These are phyloP conservation scores for Biancaea sappan DNA, from an alignment of 306 rosid genomes.

Conservation along the genomic window DNA sequence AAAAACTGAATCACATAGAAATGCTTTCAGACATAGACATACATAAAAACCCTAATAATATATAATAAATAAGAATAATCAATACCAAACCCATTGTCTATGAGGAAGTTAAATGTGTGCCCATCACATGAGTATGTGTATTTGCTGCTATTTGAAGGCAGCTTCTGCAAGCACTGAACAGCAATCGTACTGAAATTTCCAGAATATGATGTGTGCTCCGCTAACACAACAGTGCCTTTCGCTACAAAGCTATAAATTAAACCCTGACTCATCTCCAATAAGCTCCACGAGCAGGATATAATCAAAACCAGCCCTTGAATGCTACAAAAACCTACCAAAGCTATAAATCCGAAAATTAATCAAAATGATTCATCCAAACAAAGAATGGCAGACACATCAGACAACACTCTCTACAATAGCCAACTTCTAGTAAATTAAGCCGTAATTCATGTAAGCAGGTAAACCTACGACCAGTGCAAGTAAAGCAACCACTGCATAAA, in stretches of 20 bases:
- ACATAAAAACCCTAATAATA: not conserved
- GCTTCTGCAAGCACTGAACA: conserved; percentile 93
- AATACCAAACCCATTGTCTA: conserved; percentile 84
- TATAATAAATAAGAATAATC: conserved; percentile 17
- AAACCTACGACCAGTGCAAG: conserved; percentile 17
- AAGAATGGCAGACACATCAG: not conserved
- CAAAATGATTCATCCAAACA: not conserved
- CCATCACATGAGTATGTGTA: conserved; percentile 95
- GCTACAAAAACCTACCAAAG: conserved; percentile 34
- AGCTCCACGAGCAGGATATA: conserved; percentile 25
- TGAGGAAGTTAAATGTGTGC: conserved; percentile 88
- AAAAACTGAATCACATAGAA: conserved; percentile 61
- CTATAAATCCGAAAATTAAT: conserved; percentile 16
- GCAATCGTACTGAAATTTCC: conserved; percentile 98
- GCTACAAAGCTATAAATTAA: conserved; percentile 96
- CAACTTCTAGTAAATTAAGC: not conserved
- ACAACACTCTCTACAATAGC: not conserved
- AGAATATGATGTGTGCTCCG: conserved; percentile 86
- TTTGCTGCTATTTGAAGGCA: conserved; percentile 88
- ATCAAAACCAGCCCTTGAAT: conserved; percentile 31
- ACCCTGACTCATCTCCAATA: conserved; percentile 84
- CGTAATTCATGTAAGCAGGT: conserved; percentile 18
- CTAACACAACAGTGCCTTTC: conserved; percentile 87
- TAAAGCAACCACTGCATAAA: conserved; percentile 3
- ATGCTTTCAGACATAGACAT: conserved; percentile 20